A percentile compares a stretch with the other conserved stretches of the same genome.
Evolutionary conservation across 2,329 filamentous ascomycete genomes (phyloP).

Genomic region (Aspergillus versicolor): DNA sequence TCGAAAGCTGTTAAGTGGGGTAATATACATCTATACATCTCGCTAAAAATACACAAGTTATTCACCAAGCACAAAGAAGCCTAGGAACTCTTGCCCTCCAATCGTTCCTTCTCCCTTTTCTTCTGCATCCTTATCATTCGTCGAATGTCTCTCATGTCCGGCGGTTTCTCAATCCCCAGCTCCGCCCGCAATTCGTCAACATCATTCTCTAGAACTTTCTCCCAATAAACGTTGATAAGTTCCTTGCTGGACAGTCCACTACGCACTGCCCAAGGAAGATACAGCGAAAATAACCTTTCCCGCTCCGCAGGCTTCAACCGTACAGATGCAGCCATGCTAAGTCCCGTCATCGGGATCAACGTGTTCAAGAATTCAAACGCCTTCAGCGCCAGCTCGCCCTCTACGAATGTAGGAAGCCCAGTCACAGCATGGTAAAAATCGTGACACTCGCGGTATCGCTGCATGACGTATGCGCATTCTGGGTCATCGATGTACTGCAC

Average conservation of each 20-base stretch:
- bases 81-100: slow-evolving; percentile 19
- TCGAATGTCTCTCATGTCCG: slow-evolving; percentile 77
- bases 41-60: slow-evolving; percentile 3
- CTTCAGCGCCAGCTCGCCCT: slow-evolving; percentile 96
- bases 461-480: slow-evolving; percentile 98
- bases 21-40: slow-evolving; percentile 13
- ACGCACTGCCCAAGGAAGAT: slow-evolving; percentile 85
- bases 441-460: slow-evolving; percentile 94
- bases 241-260: slow-evolving; percentile 77
- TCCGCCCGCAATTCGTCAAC: slow-evolving; percentile 71
- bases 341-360: slow-evolving; percentile 87
- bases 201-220: slow-evolving; percentile 84
- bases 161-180: slow-evolving; percentile 82
- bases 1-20: background rate
- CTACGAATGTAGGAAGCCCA: slow-evolving; percentile 83
- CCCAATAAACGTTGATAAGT: slow-evolving; percentile 96
- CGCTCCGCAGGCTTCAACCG: slow-evolving; percentile 64
- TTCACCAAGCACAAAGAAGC: background rate
- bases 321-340: slow-evolving; percentile 73
- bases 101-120: slow-evolving; percentile 60
- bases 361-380: slow-evolving; percentile 97
- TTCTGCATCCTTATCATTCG: slow-evolving; percentile 67
- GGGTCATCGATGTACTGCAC: slow-evolving; percentile 93
- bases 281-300: slow-evolving; percentile 60
- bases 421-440: slow-evolving; percentile 97